These are phyloP conservation scores for Phylloporus sp. DNA, from an alignment of 1,284 basidiomycete species.

Conservation along the genomic window DNA sequence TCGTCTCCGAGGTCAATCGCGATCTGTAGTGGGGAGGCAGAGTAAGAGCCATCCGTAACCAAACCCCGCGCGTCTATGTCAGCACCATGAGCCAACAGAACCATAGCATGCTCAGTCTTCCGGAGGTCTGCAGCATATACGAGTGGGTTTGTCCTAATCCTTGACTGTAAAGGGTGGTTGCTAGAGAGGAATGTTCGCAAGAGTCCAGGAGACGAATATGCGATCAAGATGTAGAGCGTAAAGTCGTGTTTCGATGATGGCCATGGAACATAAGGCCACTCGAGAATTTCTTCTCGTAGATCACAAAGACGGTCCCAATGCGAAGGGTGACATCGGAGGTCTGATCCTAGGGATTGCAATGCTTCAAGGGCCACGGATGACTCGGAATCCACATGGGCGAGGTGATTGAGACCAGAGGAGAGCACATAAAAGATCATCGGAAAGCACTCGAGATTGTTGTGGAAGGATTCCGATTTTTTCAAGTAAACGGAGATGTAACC, in stretches of 20 bases:
- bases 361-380: not conserved
- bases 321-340: constrained; percentile 4
- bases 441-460: not conserved
- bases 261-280: constrained; percentile 1
- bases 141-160: constrained; percentile 4
- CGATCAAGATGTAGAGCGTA: constrained; percentile 1
- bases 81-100: not conserved
- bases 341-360: constrained; percentile 1
- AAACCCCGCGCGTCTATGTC: not conserved
- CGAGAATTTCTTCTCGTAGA: not conserved
- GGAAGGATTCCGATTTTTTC: not conserved
- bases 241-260: constrained; percentile 5
- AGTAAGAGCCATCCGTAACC: not conserved
- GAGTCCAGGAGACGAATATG: not conserved
- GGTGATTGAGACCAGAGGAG: constrained; percentile 10
- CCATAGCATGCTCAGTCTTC: not conserved
- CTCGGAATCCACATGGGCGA: constrained; percentile 1
- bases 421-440: constrained; percentile 12
- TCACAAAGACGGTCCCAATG: constrained; percentile 9
- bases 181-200: not conserved
- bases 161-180: not conserved
- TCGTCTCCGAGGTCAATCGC: not conserved
- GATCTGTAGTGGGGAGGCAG: constrained; percentile 2
- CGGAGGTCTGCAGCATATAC: constrained; percentile 7
- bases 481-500: constrained; percentile 1